Conservation (phyloP, 1,139 yeast genomes). For the Pichia sp. region DNA sequence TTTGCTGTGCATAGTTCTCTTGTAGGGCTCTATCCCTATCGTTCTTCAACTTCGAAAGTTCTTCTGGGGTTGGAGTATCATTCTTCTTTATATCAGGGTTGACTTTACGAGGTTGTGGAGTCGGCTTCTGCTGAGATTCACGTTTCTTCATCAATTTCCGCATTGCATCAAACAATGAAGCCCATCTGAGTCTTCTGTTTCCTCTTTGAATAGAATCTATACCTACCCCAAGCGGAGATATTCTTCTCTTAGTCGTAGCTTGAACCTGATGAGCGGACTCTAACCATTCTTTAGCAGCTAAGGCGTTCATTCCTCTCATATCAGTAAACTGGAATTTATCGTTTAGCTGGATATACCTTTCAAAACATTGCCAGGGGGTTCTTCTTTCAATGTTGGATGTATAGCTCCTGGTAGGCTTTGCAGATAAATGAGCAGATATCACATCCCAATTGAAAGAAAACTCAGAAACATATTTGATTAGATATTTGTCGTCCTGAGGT, state of each 20-base stretch:
- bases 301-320: conserved; percentile 82
- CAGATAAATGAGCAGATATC: conserved; percentile 74
- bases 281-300: conserved; percentile 84
- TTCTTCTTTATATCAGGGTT: conserved; percentile 30
- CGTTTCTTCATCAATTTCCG: conserved; percentile 85
- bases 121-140: conserved; percentile 62
- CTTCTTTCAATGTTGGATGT: conserved; percentile 87
- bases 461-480: conserved; percentile 78
- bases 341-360: conserved; percentile 86
- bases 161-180: conserved; percentile 94
- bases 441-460: conserved; percentile 92
- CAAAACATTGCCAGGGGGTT: conserved; percentile 99
- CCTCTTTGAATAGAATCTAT: conserved; percentile 90
- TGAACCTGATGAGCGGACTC: conserved; percentile 89
- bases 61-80: conserved; percentile 72
- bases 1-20: conserved; percentile 48
- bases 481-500: conserved; percentile 82
- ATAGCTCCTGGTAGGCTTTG: conserved; percentile 61
- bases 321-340: conserved; percentile 83
- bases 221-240: conserved; percentile 88
- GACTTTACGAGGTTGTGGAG: conserved; percentile 36
- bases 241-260: conserved; percentile 78
- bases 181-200: conserved; percentile 86
- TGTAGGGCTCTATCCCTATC: conserved; percentile 84
- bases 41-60: conserved; percentile 70